Conservation (phyloP, 2,329 filamentous ascomycete genomes). For the Venturia carpophila region DNA sequence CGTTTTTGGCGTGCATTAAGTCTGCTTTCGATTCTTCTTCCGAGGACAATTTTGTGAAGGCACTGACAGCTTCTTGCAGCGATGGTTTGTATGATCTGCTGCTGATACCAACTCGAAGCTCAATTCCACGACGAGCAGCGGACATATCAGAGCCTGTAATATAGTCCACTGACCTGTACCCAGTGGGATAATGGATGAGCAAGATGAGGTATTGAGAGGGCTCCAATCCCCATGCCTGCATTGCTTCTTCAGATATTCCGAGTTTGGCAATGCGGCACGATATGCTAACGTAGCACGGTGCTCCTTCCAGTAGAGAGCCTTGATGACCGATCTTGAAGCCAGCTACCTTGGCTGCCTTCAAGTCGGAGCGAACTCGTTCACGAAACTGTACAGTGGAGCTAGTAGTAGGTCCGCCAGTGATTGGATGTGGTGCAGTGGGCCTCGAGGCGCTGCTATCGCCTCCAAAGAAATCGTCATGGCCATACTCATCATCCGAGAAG, state of each 20-base stretch:
- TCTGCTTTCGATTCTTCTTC: constrained; percentile 27
- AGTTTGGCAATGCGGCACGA: constrained; percentile 64
- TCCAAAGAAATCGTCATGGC: constrained; percentile 7
- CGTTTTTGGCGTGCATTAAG: constrained; percentile 18
- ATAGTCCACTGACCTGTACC: constrained; percentile 54
- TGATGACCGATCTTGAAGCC: constrained; percentile 65
- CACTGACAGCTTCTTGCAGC: constrained; percentile 43
- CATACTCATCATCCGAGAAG: constrained; percentile 19
- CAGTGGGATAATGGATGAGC: constrained; percentile 55
- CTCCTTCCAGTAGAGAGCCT: constrained; percentile 38
- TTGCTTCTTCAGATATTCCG: constrained; percentile 63
- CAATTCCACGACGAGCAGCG: constrained; percentile 33
- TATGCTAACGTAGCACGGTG: constrained; percentile 51
- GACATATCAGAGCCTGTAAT: constrained; percentile 38
- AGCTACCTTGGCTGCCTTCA: constrained; percentile 51
- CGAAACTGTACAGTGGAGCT: neutral
- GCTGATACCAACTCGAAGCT: constrained; percentile 63
- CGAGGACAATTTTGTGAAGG: constrained; percentile 40
- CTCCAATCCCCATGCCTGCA: constrained; percentile 68
- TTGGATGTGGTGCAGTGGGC: neutral
- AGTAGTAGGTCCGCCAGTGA: neutral
- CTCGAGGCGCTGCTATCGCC: neutral
- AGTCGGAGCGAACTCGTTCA: constrained; percentile 46
- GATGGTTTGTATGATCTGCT: constrained; percentile 61
- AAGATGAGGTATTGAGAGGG: constrained; percentile 63